Conservation (phyloP, 2,329 filamentous ascomycete genomes). For the Penicillium sp. region DNA sequence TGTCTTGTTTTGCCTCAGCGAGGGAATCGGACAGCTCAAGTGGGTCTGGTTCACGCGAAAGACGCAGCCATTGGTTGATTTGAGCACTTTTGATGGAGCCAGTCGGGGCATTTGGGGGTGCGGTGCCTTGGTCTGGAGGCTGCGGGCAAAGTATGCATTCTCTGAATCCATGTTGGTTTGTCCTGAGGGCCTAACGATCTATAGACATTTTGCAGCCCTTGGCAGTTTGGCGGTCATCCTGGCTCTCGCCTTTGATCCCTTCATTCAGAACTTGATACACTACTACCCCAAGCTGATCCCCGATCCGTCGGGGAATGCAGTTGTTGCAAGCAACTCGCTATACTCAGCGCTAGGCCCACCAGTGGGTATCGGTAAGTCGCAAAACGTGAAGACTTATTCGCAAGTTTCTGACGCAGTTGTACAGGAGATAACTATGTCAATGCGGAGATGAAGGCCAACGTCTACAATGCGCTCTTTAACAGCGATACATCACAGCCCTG, state of each 20-base stretch:
- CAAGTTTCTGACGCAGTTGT: not conserved
- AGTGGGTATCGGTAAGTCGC: not conserved
- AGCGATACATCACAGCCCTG: constrained; percentile 7
- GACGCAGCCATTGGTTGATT: constrained; percentile 4
- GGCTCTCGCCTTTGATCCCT: constrained; percentile 15
- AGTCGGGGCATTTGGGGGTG: constrained; percentile 16
- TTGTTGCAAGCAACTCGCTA: not conserved
- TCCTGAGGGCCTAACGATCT: not conserved
- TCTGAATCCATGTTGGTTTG: not conserved
- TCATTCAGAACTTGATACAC: constrained; percentile 17
- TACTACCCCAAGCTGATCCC: not conserved
- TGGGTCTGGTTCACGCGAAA: constrained; percentile 20
- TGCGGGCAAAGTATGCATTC: constrained; percentile 1
- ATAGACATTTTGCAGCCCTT: constrained; percentile 16
- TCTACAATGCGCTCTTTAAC: constrained; percentile 15
- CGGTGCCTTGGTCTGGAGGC: constrained; percentile 12
- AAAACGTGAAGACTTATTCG: not conserved
- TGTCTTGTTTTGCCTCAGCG: constrained; percentile 12
- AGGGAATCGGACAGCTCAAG: constrained; percentile 17
- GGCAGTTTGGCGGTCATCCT: constrained; percentile 12
- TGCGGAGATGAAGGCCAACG: constrained; percentile 9
- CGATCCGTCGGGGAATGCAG: not conserved
- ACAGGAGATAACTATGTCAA: constrained; percentile 2
- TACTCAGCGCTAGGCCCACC: not conserved
- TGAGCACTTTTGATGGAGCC: constrained; percentile 13